These are phyloP conservation scores for Sordaria brevicollis DNA, from an alignment of 495 filamentous ascomycete species.

Conservation along the genomic window DNA sequence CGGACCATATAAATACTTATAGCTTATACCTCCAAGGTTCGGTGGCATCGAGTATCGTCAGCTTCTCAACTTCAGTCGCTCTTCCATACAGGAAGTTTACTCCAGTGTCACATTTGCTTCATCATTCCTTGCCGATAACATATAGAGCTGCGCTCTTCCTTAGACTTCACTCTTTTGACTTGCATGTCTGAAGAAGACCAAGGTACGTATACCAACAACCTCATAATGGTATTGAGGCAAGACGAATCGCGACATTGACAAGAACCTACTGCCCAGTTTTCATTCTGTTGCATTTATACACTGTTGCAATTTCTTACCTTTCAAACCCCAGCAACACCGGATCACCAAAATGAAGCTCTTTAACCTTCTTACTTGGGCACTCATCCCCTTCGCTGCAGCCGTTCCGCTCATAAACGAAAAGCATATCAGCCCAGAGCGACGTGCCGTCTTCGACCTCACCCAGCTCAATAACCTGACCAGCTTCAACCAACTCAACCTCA, in stretches of 20 bases:
- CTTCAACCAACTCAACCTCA: constrained; percentile 34
- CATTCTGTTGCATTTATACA: background rate
- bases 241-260: background rate
- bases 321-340: constrained; percentile 12
- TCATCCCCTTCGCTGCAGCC: constrained; percentile 31
- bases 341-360: constrained; percentile 35
- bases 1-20: no score
- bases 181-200: background rate
- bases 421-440: constrained; percentile 16
- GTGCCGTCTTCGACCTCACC: constrained; percentile 22
- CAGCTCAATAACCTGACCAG: constrained; percentile 28
- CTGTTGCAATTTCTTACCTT: background rate
- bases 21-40: no score
- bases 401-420: constrained; percentile 22
- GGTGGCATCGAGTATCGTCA: background rate
- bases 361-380: constrained; percentile 27
- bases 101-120: background rate
- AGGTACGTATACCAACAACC: background rate
- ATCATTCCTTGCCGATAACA: background rate
- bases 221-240: background rate
- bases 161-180: background rate
- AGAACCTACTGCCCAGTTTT: background rate
- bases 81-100: constrained; percentile 38
- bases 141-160: background rate
- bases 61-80: constrained; percentile 29